Evolutionary conservation across 768 basidiomycete genomes (phyloP).

Genomic region (Termitomyces eurrhizus): DNA sequence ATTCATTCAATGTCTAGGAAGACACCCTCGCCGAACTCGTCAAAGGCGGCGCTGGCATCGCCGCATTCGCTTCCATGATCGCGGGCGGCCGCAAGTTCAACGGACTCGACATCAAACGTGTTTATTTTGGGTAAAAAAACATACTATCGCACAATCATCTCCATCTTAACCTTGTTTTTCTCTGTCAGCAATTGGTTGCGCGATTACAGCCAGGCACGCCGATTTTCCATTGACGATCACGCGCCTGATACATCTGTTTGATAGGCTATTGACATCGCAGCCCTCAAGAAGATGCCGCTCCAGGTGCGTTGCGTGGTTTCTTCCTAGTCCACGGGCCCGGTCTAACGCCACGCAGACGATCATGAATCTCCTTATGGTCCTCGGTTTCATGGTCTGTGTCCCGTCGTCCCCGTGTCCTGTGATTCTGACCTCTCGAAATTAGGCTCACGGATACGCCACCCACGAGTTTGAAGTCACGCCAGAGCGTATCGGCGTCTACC

Average conservation of each 20-base stretch:
- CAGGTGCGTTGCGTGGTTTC: constrained; percentile 50
- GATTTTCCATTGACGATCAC: neutral
- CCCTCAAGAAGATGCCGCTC: constrained; percentile 66
- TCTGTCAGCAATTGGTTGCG: constrained; percentile 73
- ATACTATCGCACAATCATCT: no score
- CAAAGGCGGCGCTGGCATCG: constrained; percentile 52
- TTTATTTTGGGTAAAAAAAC: constrained; percentile 63
- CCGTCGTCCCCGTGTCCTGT: neutral
- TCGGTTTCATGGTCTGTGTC: constrained; percentile 75
- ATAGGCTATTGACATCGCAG: constrained; percentile 81
- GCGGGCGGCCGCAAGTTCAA: constrained; percentile 69
- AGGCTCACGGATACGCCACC: constrained; percentile 82
- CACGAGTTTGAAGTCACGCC: constrained; percentile 82
- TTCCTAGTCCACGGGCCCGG: neutral
- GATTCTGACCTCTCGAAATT: neutral
- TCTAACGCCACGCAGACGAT: constrained; percentile 56
- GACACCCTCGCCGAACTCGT: constrained; percentile 58
- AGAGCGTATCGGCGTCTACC: constrained; percentile 80
- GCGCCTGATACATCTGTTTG: neutral
- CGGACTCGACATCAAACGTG: constrained; percentile 77
- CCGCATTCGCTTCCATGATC: constrained; percentile 49
- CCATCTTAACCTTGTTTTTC: neutral
- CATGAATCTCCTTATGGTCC: constrained; percentile 82
- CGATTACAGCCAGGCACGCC: constrained; percentile 73
- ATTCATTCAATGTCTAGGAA: constrained; percentile 42